Percentiles rank a stretch among this genome's conserved stretches.
These are phyloP conservation scores for Lunularia cruciata DNA, from an alignment of 225 moss, liverwort and hornwort species.

Conservation along the genomic window DNA sequence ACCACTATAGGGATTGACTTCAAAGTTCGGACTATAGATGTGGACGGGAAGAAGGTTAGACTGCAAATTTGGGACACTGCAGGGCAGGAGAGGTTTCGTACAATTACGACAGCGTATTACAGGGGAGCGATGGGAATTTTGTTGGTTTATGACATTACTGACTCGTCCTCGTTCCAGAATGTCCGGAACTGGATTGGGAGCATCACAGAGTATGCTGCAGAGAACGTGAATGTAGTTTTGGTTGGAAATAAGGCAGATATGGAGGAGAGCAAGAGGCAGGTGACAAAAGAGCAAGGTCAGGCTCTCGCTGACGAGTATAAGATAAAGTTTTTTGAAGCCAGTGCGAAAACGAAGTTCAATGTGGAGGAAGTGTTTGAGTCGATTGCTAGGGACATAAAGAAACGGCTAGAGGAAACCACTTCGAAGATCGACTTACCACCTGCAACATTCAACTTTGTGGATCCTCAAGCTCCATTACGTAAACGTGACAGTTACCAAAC, in stretches of 20 bases:
- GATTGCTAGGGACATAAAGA: conserved; percentile 44
- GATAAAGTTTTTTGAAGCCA: conserved; percentile 47
- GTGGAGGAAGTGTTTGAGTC: conserved; percentile 38
- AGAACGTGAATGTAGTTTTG: conserved; percentile 45
- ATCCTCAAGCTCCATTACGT: conserved; percentile 39
- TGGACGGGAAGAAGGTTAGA: conserved; percentile 45
- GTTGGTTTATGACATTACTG: conserved; percentile 46
- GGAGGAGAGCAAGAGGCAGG: conserved; percentile 33
- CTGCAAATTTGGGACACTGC: conserved; percentile 54
- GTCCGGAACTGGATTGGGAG: conserved; percentile 49
- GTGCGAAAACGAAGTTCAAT: conserved; percentile 43
- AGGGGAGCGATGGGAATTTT: conserved; percentile 48
- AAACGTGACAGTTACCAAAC: conserved; percentile 32
- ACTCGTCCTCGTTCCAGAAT: conserved; percentile 43
- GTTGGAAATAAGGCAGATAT: conserved; percentile 49
- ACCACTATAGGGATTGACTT: conserved; percentile 51
- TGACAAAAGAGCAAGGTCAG: conserved; percentile 35
- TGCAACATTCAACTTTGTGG: conserved; percentile 37
- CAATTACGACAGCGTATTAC: conserved; percentile 47
- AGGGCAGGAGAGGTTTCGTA: conserved; percentile 50
- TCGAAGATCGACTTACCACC: conserved; percentile 36
- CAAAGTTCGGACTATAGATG: conserved; percentile 47
- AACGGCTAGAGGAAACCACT: conserved; percentile 31
- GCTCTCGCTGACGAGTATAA: conserved; percentile 39
- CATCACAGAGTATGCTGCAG: conserved; percentile 47